Evolutionary conservation across 1,139 yeast species (phyloP).

Genomic region (Pichia sp.): DNA sequence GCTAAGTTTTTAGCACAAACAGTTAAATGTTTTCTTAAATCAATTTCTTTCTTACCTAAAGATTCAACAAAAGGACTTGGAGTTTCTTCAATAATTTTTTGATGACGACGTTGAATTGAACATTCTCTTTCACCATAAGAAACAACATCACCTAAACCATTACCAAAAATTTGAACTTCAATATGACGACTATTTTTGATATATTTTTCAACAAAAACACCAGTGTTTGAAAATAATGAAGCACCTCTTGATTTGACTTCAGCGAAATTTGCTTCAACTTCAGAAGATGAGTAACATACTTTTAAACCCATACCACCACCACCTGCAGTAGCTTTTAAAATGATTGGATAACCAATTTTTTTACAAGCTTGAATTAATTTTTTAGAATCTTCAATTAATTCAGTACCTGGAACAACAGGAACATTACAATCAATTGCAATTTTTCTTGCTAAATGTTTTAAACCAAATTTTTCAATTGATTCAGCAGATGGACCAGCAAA

Average conservation of each 20-base stretch:
- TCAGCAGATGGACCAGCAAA: conserved; percentile 44
- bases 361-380: conserved; percentile 33
- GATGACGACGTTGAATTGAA: conserved; percentile 44
- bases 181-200: conserved; percentile 40
- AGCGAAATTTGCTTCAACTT: conserved; percentile 32
- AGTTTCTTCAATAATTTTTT: conserved; percentile 44
- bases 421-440: conserved; percentile 33
- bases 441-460: conserved; percentile 33
- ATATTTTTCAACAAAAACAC: conserved; percentile 41
- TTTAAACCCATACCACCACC: conserved; percentile 50
- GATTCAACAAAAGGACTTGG: conserved; percentile 34
- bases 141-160: conserved; percentile 38
- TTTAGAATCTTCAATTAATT: conserved; percentile 32
- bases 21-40: conserved; percentile 25
- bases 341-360: conserved; percentile 40
- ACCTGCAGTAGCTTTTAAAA: conserved; percentile 46
- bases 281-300: conserved; percentile 33
- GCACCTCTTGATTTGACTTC: conserved; percentile 40
- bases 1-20: conserved; percentile 30
- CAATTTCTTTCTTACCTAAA: conserved; percentile 11
- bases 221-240: conserved; percentile 38
- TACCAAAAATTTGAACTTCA: conserved; percentile 43
- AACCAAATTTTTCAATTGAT: conserved; percentile 33
- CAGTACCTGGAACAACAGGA: conserved; percentile 46
- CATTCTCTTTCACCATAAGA: conserved; percentile 45